phyloP scores from a whole-genome alignment of 306 rosid species.

The Trifolium fragiferum region DNA sequence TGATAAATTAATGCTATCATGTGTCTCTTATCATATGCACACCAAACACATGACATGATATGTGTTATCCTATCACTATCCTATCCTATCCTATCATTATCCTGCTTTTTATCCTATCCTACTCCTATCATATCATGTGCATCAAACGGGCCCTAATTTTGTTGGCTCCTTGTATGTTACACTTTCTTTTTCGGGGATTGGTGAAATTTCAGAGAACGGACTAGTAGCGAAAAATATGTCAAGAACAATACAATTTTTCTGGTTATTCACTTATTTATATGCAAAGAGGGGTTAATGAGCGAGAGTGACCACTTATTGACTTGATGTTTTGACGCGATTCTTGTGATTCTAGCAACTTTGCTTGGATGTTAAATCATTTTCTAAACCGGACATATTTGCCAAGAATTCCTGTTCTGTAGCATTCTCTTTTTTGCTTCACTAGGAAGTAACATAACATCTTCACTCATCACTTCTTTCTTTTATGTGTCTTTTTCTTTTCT shows the following conservation, averaged over 20 bases:
- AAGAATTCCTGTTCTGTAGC: neutral
- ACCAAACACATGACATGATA: too few relatives aligned
- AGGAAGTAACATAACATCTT: neutral
- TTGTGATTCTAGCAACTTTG: neutral
- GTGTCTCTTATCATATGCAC: too few relatives aligned
- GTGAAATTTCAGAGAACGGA: slow-evolving; percentile 8
- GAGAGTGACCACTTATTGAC: neutral
- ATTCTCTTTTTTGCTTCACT: neutral
- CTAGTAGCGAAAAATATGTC: neutral
- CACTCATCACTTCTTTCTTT: slow-evolving; percentile 17
- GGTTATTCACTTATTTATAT: neutral
- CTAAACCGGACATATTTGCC: slow-evolving; percentile 18
- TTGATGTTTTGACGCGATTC: neutral
- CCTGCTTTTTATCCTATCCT: too few relatives aligned
- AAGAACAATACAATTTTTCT: neutral
- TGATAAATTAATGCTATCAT: too few relatives aligned
- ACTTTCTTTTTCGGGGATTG: slow-evolving; percentile 1
- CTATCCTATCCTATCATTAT: too few relatives aligned
- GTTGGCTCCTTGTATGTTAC: slow-evolving; percentile 2
- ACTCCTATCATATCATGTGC: too few relatives aligned
- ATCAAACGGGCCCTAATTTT: too few relatives aligned
- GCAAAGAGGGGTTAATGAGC: neutral
- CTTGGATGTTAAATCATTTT: slow-evolving; percentile 11
- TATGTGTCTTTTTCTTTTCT: neutral
- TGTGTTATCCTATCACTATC: too few relatives aligned